A percentile compares a stretch with the other conserved stretches of the same genome.
Conservation (phyloP, 1,284 basidiomycete species). For the Tylopilus sp. region DNA sequence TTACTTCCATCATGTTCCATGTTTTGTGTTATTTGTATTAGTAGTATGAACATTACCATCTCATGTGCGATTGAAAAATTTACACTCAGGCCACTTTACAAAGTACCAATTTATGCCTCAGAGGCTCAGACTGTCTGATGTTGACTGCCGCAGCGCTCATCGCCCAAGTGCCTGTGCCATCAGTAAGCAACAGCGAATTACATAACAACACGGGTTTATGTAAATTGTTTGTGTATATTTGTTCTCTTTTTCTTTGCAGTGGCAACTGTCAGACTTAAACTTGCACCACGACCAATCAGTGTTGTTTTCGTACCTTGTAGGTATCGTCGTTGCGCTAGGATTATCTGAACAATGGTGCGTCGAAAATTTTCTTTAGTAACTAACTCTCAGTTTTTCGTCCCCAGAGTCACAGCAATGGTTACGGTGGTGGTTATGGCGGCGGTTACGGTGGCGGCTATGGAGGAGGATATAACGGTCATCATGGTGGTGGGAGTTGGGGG, state of each 20-base stretch:
- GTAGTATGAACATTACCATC: slow-evolving; percentile 9
- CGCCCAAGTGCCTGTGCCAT: too few species aligned
- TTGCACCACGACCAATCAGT: slow-evolving; percentile 23
- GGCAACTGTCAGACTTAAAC: slow-evolving; percentile 10
- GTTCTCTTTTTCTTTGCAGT: slow-evolving; percentile 10
- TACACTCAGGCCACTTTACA: slow-evolving; percentile 10
- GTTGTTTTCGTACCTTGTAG: slow-evolving; percentile 1
- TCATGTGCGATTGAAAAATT: slow-evolving; percentile 10
- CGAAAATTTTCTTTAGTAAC: not conserved
- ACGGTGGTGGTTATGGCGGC: slow-evolving; percentile 34
- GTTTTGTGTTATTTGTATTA: slow-evolving; percentile 2
- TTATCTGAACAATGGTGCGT: slow-evolving; percentile 25
- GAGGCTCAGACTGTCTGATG: too few species aligned
- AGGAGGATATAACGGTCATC: slow-evolving; percentile 33
- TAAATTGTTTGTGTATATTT: slow-evolving; percentile 19
- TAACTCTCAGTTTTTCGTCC: slow-evolving; percentile 9
- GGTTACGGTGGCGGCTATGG: slow-evolving; percentile 37
- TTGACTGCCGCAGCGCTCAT: too few species aligned
- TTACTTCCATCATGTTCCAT: too few species aligned
- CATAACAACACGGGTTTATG: slow-evolving; percentile 11
- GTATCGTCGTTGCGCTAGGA: slow-evolving; percentile 1
- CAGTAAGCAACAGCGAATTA: not conserved
- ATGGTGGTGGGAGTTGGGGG: slow-evolving; percentile 42
- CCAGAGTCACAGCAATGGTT: slow-evolving; percentile 38
- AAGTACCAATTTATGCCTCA: not conserved